Evolutionary conservation across 768 basidiomycete species (phyloP).

Genomic region (Mycena polygramma): DNA sequence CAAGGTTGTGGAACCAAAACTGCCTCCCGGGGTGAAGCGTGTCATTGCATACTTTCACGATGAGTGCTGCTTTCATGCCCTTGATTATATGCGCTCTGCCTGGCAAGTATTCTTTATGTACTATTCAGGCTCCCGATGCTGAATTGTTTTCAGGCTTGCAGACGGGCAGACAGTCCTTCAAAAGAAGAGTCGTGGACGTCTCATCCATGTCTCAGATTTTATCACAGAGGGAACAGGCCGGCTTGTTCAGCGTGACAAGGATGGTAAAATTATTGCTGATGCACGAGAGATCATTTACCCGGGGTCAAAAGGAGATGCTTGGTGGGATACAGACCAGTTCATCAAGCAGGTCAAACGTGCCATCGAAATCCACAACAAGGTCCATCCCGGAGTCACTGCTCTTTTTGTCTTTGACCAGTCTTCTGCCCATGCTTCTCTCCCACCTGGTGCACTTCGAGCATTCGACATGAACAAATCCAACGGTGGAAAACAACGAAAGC

Average conservation of each 20-base stretch:
- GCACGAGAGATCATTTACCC: constrained; percentile 40
- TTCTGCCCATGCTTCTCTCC: constrained; percentile 38
- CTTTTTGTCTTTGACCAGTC: constrained; percentile 40
- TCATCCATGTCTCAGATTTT: constrained; percentile 26
- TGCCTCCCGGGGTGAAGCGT: constrained; percentile 40
- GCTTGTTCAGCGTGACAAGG: constrained; percentile 21
- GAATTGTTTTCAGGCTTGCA: constrained; percentile 4
- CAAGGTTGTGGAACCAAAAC: constrained; percentile 36
- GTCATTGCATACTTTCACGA: constrained; percentile 49
- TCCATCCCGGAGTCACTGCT: constrained; percentile 29
- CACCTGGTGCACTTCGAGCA: constrained; percentile 37
- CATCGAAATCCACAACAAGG: constrained; percentile 21
- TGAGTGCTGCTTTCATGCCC: constrained; percentile 47
- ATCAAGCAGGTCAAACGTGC: constrained; percentile 35
- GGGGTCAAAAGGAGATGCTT: constrained; percentile 39
- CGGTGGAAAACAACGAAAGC: constrained; percentile 34
- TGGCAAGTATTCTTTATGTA: neutral
- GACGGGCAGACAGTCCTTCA: neutral
- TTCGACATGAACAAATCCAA: constrained; percentile 42
- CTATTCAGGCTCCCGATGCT: too few relatives aligned
- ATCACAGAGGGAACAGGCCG: constrained; percentile 20
- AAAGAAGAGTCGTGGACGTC: neutral
- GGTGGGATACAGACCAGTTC: constrained; percentile 40
- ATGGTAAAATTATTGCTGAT: constrained; percentile 30
- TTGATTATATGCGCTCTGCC: constrained; percentile 38